Base-by-base conservation (phyloP, 2,329 filamentous ascomycete species). In the Fusarium sp. region DNA sequence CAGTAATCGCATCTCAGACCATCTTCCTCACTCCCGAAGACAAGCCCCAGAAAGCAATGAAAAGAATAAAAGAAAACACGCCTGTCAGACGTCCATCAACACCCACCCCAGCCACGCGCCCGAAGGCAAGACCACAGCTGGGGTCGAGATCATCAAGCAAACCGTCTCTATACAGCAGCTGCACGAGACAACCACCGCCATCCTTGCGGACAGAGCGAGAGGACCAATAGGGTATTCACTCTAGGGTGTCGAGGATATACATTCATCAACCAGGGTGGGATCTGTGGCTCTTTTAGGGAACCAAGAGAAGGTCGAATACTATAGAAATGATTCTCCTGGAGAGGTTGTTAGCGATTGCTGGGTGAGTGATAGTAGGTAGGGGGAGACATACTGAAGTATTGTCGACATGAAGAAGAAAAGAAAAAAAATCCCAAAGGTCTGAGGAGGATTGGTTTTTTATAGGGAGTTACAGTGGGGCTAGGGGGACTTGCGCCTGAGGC, bases 241-340 rank as follows among this genome's bases (percentile, higher is more conserved):
- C 75, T 76, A 75, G 74, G 74, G 92, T 86, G 88, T 88, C 91
- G 93, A 94, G 93, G 93, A 94, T 92, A 89, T 93, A 81, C 80
- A 85, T 54, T 77, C 75, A 77, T 77, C 75, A 77, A 77, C 75
- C 75, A 76, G 75, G 75, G 91, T 96, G 90, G 91, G 91, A 90
- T 94, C 92, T 96, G 93, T 94, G 90, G 93, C 95, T 97, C 88
- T 88, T 93, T 89, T 95, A 89, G 90, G 91, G 90, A 96, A 92
- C 91, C 94, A 92, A 96, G 93, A 94, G 91, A 89, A 88, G 89
- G 92, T 95, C 91, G 91, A 94, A 89, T 92, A 95, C 94, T 97
- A 95, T 95, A 97, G 93, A 97, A 97, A 93, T 94, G 93, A 96
- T 96, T 95, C 93, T 94, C 85, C 47, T 50, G n/a, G 3, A 9